Evolutionary conservation across 257 asterid species (phyloP), one percentile per base, ranked within the genome.

Genomic region (Knoxia roxburghii): DNA sequence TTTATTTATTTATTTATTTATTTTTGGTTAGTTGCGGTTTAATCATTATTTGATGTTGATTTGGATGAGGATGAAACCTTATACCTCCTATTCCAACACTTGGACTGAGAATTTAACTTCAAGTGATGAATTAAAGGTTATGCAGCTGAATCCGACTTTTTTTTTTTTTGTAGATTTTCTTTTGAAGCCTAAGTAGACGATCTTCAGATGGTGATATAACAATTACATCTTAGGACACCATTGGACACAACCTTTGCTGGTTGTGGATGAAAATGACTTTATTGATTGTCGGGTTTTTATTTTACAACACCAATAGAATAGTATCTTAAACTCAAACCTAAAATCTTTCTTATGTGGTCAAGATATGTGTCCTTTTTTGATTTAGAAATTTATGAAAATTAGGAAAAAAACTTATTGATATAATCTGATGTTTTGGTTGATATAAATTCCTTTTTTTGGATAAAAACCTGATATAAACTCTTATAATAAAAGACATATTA

Each of bases 171-270:
- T 2, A 27, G n/a, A n/a, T n/a, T n/a, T n/a, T n/a, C n/a, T n/a
- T n/a, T n/a, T n/a, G n/a, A n/a, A n/a, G n/a, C n/a, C n/a, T 51
- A 9, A 46, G 56, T 0, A n/a, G 6, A 7, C 7, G 46, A 54
- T 49, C 68, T 50, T 69, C 76, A 79, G 27, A 56, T 70, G 81
- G 73, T 56, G 84, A 76, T 14, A 70, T 46, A 1, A 3, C 15
- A 24, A 54, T 45, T 37, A 41, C 37, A 73, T 79, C 81, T 79
- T 79, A 76, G 79, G 84, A 79, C 81, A 76, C 84, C 79, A 50
- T 79, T 79, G 77, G 84, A 79, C 81, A 64, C 81, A 55, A 17
- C 68, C 37, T 24, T 3, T 23, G 6, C 1, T 37, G 39, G 72
- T 57, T 79, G 84, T 73, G 79, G 62, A 9, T 79, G 84, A 79